Conservation (phyloP, 78 protist genomes). For the Dictyostelium brefeldianum region DNA sequence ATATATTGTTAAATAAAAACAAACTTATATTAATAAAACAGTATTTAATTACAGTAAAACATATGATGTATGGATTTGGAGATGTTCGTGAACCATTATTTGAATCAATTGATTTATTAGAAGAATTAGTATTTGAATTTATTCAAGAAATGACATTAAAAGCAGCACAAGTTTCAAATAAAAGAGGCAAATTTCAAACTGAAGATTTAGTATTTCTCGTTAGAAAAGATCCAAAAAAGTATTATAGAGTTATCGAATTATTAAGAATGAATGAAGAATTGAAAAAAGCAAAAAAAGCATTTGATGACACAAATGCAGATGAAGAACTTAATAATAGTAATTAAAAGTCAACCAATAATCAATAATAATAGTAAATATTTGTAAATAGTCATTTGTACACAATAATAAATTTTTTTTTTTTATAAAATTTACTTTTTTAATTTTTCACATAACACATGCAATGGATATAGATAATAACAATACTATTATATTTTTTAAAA, state of each 20-base stretch:
- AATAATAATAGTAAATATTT: too few relatives aligned
- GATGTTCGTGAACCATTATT: conserved; percentile 84
- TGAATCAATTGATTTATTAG: conserved; percentile 83
- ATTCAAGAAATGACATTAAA: conserved; percentile 72
- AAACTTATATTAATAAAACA: too few relatives aligned
- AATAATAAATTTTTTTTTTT: too few relatives aligned
- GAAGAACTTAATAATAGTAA: conserved; percentile 30
- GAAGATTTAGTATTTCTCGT: conserved; percentile 82
- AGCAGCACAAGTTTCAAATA: conserved; percentile 64
- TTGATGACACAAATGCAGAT: conserved; percentile 42
- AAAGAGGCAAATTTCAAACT: conserved; percentile 76
- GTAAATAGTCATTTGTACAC: not conserved
- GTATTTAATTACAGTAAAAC: conserved; percentile 77
- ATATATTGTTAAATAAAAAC: too few relatives aligned
- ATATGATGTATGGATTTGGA: conserved; percentile 88
- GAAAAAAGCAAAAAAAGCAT: conserved; percentile 82
- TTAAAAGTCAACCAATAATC: not conserved
- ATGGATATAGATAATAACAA: too few relatives aligned
- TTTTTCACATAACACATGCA: too few relatives aligned
- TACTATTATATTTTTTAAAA: too few relatives aligned
- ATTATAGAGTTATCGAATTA: conserved; percentile 72
- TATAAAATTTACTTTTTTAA: too few relatives aligned
- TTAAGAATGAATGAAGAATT: conserved; percentile 78
- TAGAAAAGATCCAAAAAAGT: conserved; percentile 84
- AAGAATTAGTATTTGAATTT: conserved; percentile 78